Percentiles rank a stretch among this genome's conserved stretches.
phyloP scores from a whole-genome alignment of 2,329 filamentous ascomycete genomes.

The Alternaria rosae region DNA sequence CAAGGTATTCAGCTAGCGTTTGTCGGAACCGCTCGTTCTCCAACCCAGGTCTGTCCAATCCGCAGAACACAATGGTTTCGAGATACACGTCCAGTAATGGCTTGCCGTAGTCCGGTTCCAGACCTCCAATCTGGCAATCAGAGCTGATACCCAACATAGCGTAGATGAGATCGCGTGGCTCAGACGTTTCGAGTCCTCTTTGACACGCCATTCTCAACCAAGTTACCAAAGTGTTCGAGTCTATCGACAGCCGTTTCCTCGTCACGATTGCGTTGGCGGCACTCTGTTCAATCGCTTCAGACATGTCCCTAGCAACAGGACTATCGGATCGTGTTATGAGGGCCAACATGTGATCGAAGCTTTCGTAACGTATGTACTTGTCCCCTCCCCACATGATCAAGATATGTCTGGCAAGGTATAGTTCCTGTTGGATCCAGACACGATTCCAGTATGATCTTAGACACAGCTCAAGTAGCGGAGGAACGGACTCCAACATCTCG shows the following conservation, averaged over 20 bases:
- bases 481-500: too few species aligned
- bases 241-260: not conserved
- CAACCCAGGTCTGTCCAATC: not conserved
- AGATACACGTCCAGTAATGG: not conserved
- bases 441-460: not conserved
- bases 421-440: not conserved
- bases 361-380: too few species aligned
- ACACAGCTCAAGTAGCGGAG: not conserved
- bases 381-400: not conserved
- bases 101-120: not conserved
- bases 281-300: rapidly evolving
- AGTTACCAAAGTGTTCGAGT: not conserved
- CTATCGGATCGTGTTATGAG: not conserved
- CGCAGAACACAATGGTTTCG: not conserved
- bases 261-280: not conserved
- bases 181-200: not conserved
- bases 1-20: not conserved
- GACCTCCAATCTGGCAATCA: not conserved
- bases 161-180: not conserved
- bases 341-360: not conserved
- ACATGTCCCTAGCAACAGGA: rapidly evolving
- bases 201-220: not conserved
- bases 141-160: not conserved
- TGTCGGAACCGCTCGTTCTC: not conserved
- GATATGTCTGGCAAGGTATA: not conserved